phyloP scores from a whole-genome alignment of 1,284 basidiomycete species.

The Rhodotorula sp. region DNA sequence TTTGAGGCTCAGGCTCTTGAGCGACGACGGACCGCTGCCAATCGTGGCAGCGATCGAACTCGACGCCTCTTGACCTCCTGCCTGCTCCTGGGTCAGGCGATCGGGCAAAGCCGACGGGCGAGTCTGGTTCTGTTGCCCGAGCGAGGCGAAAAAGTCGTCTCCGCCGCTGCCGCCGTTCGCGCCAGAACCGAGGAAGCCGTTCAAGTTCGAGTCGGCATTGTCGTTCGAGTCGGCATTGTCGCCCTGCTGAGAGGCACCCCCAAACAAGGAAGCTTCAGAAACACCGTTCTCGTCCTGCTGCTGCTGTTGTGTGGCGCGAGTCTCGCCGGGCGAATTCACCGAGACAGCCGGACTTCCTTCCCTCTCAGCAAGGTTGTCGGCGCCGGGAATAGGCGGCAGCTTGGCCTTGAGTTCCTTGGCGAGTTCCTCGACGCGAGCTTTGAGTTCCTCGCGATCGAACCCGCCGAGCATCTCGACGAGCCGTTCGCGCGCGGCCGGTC shows the following conservation, averaged over 20 bases:
- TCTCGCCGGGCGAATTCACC: not conserved
- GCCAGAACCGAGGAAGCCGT: slow-evolving; percentile 36
- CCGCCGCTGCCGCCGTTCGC: slow-evolving; percentile 59
- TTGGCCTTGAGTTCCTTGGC: slow-evolving; percentile 64
- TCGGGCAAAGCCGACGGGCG: slow-evolving; percentile 58
- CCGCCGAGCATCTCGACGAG: slow-evolving; percentile 79
- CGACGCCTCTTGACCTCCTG: slow-evolving; percentile 51
- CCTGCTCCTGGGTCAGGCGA: slow-evolving; percentile 52
- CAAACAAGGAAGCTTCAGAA: slow-evolving; percentile 45
- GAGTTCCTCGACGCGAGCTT: slow-evolving; percentile 73
- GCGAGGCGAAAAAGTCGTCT: slow-evolving; percentile 81
- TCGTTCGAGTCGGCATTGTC: slow-evolving; percentile 32
- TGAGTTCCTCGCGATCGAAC: slow-evolving; percentile 86
- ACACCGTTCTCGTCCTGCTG: not conserved
- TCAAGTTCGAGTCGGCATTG: not conserved
- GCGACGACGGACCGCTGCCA: slow-evolving; percentile 74
- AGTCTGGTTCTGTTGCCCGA: slow-evolving; percentile 48
- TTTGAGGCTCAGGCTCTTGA: slow-evolving; percentile 66
- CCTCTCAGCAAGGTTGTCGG: slow-evolving; percentile 63
- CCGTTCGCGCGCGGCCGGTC: slow-evolving; percentile 59
- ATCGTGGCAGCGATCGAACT: slow-evolving; percentile 87
- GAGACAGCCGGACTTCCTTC: too few relatives aligned
- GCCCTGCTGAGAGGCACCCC: slow-evolving; percentile 57
- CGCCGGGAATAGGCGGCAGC: slow-evolving; percentile 47
- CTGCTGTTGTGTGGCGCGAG: not conserved